Conservation (phyloP, 495 filamentous ascomycete genomes). For the Annulohypoxylon maeteangense region DNA sequence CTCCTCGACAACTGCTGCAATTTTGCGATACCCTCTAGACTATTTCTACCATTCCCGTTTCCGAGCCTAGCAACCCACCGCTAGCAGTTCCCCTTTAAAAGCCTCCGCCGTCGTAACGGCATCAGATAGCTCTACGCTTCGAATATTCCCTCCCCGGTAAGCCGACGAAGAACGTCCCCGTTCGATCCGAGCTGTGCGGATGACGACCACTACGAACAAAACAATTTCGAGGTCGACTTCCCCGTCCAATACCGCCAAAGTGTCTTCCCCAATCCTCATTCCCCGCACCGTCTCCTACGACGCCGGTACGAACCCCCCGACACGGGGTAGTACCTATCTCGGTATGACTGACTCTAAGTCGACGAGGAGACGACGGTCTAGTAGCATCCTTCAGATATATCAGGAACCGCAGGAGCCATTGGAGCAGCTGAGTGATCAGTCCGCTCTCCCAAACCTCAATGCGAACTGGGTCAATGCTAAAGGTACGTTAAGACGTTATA, state of each 20-base stretch:
- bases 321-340: conserved; percentile 55
- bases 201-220: conserved; percentile 35
- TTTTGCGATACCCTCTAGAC: conserved; percentile 41
- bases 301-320: conserved; percentile 73
- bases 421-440: conserved; percentile 96
- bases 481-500: conserved; percentile 67
- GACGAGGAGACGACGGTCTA: conserved; percentile 83
- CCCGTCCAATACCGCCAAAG: conserved; percentile 77
- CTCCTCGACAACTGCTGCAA: conserved; percentile 27
- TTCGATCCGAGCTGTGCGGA: conserved; percentile 25
- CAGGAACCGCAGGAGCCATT: conserved; percentile 92
- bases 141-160: conserved; percentile 4
- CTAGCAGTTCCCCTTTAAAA: conserved; percentile 12
- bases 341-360: conserved; percentile 63
- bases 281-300: conserved; percentile 84
- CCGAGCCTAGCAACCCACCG: conserved; percentile 12
- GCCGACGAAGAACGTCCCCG: conserved; percentile 18
- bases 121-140: conserved; percentile 1
- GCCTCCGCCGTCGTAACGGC: conserved; percentile 7
- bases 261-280: conserved; percentile 81
- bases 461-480: conserved; percentile 99
- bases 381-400: conserved; percentile 88
- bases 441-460: conserved; percentile 93
- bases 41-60: conserved; percentile 2
- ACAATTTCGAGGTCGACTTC: conserved; percentile 37